These are phyloP conservation scores for Coemansia sp. DNA, from an alignment of 192 early-diverging fungal species.

Conservation along the genomic window DNA sequence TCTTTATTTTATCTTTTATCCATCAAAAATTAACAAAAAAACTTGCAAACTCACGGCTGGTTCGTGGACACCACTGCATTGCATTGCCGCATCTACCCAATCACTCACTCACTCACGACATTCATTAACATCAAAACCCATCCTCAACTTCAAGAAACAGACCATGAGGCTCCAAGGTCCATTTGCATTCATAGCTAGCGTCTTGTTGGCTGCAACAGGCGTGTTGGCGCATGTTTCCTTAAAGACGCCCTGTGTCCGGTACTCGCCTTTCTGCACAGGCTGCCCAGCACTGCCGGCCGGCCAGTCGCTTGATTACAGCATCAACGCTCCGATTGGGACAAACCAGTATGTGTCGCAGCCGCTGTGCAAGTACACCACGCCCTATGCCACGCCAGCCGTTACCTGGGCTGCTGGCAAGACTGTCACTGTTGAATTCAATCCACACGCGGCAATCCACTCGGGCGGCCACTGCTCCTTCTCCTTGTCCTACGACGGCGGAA, in stretches of 20 bases:
- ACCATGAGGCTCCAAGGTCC: not conserved
- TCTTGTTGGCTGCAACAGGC: slow-evolving; percentile 12
- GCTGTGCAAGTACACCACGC: slow-evolving; percentile 49
- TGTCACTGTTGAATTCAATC: slow-evolving; percentile 52
- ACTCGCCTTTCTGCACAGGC: slow-evolving; percentile 43
- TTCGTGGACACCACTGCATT: not conserved
- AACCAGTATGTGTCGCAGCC: slow-evolving; percentile 37
- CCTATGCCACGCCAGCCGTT: slow-evolving; percentile 37
- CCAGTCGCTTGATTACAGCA: slow-evolving; percentile 39
- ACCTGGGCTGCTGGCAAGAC: slow-evolving; percentile 54
- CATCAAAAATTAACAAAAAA: not conserved
- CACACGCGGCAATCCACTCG: slow-evolving; percentile 57
- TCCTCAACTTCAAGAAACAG: not conserved
- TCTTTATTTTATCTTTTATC: not conserved
- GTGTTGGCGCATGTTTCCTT: slow-evolving; percentile 34
- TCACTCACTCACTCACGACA: no score
- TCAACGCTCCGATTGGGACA: slow-evolving; percentile 45
- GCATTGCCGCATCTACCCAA: not conserved
- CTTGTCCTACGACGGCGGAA: slow-evolving; percentile 63
- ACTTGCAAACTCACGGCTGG: not conserved
- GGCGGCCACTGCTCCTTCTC: slow-evolving; percentile 74
- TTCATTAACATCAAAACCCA: not conserved
- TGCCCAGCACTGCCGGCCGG: slow-evolving; percentile 38
- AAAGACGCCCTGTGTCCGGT: slow-evolving; percentile 42
- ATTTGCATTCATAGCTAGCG: not conserved